Evolutionary conservation across 345 rosid genomes (phyloP).

Genomic region (Eucalyptus viminalis): DNA sequence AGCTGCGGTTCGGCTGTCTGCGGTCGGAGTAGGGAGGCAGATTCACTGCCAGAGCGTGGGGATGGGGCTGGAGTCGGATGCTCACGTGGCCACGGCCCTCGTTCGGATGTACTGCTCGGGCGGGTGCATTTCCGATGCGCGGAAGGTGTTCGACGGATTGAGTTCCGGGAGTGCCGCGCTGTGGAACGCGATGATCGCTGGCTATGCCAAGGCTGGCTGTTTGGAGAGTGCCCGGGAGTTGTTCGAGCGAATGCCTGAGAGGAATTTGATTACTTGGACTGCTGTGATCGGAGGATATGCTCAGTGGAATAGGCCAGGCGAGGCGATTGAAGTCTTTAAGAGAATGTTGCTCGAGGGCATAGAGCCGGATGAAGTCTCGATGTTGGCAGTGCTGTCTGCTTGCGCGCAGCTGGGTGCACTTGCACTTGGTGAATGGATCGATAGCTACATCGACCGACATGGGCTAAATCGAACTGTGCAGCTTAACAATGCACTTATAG

Average conservation of each 20-base stretch:
- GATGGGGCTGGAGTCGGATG: constrained; percentile 27
- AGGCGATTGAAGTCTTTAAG: constrained; percentile 42
- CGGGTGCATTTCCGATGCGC: constrained; percentile 20
- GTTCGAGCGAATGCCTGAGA: constrained; percentile 44
- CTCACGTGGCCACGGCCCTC: constrained; percentile 38
- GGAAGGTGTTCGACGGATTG: constrained; percentile 46
- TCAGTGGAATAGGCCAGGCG: constrained; percentile 24
- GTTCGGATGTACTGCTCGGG: constrained; percentile 37
- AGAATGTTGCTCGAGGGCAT: constrained; percentile 46
- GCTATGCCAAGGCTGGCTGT: constrained; percentile 33
- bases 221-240: constrained; percentile 28
- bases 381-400: constrained; percentile 58
- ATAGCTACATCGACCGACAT: constrained; percentile 18
- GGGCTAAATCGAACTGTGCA: constrained; percentile 22
- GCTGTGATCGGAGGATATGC: constrained; percentile 52
- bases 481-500: constrained; percentile 50
- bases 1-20: constrained; percentile 22
- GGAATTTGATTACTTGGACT: constrained; percentile 63
- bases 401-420: constrained; percentile 59
- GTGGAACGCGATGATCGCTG: constrained; percentile 61
- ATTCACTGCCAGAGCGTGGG: constrained; percentile 37
- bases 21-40: constrained; percentile 33
- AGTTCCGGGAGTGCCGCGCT: constrained; percentile 9
- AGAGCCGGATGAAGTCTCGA: constrained; percentile 54
- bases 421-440: constrained; percentile 50